Evolutionary conservation across 1,139 yeast species (phyloP).

Genomic region (Tardiomyces blankii): DNA sequence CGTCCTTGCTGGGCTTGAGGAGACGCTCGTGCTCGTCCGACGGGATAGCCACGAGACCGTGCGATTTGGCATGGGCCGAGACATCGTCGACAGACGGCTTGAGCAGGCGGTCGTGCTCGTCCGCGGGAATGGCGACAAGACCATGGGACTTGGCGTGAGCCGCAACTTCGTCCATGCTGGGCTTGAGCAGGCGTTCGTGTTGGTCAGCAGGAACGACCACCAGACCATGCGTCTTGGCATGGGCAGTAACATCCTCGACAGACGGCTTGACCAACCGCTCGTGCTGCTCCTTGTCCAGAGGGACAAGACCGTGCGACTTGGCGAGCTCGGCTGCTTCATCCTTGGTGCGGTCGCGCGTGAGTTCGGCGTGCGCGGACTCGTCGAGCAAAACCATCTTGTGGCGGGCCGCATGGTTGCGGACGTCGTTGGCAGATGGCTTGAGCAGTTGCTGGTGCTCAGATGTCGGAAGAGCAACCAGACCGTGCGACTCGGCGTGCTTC

Average conservation of each 20-base stretch:
- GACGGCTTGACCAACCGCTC: slow-evolving; percentile 7
- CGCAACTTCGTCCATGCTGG: slow-evolving; percentile 7
- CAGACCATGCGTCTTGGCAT: slow-evolving; percentile 7
- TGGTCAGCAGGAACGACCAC: slow-evolving; percentile 6
- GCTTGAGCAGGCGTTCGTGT: slow-evolving; percentile 1
- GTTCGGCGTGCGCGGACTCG: slow-evolving; percentile 3
- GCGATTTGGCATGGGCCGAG: slow-evolving; percentile 9
- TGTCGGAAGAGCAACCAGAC: slow-evolving; percentile 10
- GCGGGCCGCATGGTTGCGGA: background rate
- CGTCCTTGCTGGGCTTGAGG: slow-evolving; percentile 11
- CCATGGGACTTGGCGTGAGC: slow-evolving; percentile 16
- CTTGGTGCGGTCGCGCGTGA: slow-evolving; percentile 1
- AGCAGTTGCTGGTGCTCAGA: slow-evolving; percentile 9
- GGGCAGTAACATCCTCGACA: slow-evolving; percentile 4
- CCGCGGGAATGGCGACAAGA: slow-evolving; percentile 9
- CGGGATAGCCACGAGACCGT: slow-evolving; percentile 38
- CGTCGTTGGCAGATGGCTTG: slow-evolving; percentile 1
- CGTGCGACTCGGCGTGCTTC: slow-evolving; percentile 7
- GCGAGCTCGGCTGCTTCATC: slow-evolving; percentile 6
- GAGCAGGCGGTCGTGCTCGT: slow-evolving; percentile 5
- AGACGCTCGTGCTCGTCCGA: slow-evolving; percentile 19
- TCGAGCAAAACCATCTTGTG: slow-evolving; percentile 1
- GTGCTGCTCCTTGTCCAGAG: slow-evolving; percentile 6
- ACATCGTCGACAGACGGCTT: slow-evolving; percentile 9
- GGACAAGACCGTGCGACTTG: slow-evolving; percentile 5